phyloP scores from a whole-genome alignment of 352 stramenopile genomes.

The Globisporangium nunn region DNA sequence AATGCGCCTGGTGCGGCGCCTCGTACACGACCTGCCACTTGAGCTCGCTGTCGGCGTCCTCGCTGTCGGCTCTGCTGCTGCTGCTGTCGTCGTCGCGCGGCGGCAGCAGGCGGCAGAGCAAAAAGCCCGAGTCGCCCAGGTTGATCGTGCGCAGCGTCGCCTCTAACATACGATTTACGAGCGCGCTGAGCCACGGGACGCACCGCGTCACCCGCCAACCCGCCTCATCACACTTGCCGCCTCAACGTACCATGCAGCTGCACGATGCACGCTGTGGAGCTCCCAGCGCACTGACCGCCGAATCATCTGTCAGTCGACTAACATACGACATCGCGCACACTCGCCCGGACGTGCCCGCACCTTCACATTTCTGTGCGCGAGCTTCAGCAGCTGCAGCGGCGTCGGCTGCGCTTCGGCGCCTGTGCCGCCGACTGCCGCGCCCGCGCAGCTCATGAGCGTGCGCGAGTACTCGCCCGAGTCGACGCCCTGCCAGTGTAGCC shows the following conservation, averaged over 20 bases:
- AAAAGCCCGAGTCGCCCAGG: slow-evolving; percentile 92
- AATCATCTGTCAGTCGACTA: too few relatives aligned
- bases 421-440: slow-evolving; percentile 16
- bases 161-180: slow-evolving; percentile 16
- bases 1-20: slow-evolving; percentile 90
- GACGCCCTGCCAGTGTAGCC: slow-evolving; percentile 35
- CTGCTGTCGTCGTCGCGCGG: slow-evolving; percentile 17
- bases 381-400: slow-evolving; percentile 60
- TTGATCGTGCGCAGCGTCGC: slow-evolving; percentile 80
- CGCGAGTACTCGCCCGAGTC: slow-evolving; percentile 86
- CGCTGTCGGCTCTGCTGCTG: background rate
- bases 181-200: too few relatives aligned
- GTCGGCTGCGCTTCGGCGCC: slow-evolving; percentile 23
- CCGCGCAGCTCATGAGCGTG: slow-evolving; percentile 60
- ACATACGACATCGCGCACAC: background rate
- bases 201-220: too few relatives aligned
- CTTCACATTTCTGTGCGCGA: slow-evolving; percentile 57
- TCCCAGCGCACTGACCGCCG: slow-evolving; percentile 47
- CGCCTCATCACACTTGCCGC: too few relatives aligned
- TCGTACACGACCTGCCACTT: slow-evolving; percentile 84
- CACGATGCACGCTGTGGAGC: slow-evolving; percentile 81
- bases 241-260: slow-evolving; percentile 48
- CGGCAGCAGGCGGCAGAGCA: slow-evolving; percentile 73
- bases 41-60: slow-evolving; percentile 5
- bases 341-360: slow-evolving; percentile 12